phyloP scores from a whole-genome alignment of 1,139 yeast species.

The Suhomyces coccinellae region DNA sequence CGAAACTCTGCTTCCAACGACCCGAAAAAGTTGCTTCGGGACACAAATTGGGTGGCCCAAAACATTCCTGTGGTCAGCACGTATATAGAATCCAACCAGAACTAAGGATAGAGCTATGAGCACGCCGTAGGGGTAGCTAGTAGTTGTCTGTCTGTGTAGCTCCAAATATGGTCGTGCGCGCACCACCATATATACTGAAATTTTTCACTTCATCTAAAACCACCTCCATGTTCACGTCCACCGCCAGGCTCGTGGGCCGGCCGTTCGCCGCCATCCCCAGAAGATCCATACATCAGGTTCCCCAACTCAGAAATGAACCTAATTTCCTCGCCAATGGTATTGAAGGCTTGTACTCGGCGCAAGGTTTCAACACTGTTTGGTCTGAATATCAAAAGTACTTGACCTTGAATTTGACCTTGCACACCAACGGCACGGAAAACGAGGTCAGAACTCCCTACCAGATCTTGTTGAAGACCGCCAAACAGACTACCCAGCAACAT shows the following conservation, averaged over 20 bases:
- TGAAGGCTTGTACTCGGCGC: constrained; percentile 66
- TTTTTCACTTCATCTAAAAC: constrained; percentile 9
- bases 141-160: too few relatives aligned
- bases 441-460: constrained; percentile 81
- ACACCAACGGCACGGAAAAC: constrained; percentile 75
- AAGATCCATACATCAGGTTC: constrained; percentile 63
- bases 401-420: constrained; percentile 66
- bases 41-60: constrained; percentile 76
- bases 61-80: constrained; percentile 48
- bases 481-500: constrained; percentile 65
- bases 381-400: constrained; percentile 71
- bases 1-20: constrained; percentile 49
- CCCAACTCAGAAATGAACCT: constrained; percentile 49
- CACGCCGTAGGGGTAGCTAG: neutral
- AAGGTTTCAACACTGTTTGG: constrained; percentile 79
- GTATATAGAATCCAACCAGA: constrained; percentile 16
- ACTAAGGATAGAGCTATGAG: neutral
- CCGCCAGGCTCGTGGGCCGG: constrained; percentile 10
- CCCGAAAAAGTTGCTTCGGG: constrained; percentile 75
- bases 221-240: constrained; percentile 9
- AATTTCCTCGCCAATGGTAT: constrained; percentile 54
- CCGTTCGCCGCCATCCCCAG: constrained; percentile 7
- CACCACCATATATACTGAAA: constrained; percentile 5
- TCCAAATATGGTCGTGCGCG: constrained; percentile 1
- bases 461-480: constrained; percentile 70